Evolutionary conservation across 805 yeast genomes (phyloP).

Genomic region (Ogataea pignaliae): DNA sequence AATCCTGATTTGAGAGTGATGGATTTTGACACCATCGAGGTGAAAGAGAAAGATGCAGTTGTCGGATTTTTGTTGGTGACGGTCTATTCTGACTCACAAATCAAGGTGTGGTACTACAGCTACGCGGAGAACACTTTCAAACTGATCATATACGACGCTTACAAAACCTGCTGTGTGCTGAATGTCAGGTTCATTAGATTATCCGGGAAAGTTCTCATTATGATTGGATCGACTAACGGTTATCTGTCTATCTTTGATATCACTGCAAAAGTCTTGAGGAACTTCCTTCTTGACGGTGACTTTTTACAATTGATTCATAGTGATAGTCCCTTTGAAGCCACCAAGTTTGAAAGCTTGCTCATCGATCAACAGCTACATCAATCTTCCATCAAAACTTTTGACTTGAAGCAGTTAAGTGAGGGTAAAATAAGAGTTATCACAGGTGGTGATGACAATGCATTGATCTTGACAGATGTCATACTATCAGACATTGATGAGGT

Average conservation of each 20-base stretch:
- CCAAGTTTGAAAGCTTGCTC: slow-evolving; percentile 21
- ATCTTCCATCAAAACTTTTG: slow-evolving; percentile 74
- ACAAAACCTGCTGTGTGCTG: slow-evolving; percentile 74
- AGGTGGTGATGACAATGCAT: slow-evolving; percentile 93
- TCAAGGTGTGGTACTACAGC: slow-evolving; percentile 60
- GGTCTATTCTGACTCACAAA: slow-evolving; percentile 81
- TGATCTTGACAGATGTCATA: slow-evolving; percentile 36
- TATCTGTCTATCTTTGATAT: slow-evolving; percentile 59
- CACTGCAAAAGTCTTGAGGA: slow-evolving; percentile 16
- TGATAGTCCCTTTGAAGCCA: not conserved
- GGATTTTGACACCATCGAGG: slow-evolving; percentile 63
- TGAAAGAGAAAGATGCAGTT: slow-evolving; percentile 16
- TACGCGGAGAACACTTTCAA: slow-evolving; percentile 34
- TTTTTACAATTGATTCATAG: not conserved
- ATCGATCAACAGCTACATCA: slow-evolving; percentile 64
- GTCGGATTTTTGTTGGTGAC: slow-evolving; percentile 54
- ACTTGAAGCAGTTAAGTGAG: slow-evolving; percentile 12
- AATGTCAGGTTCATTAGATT: slow-evolving; percentile 45
- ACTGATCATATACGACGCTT: slow-evolving; percentile 43
- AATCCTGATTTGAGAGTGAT: slow-evolving; percentile 85
- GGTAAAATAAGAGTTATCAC: slow-evolving; percentile 41
- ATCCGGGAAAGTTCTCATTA: slow-evolving; percentile 30
- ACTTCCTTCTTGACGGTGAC: slow-evolving; percentile 7
- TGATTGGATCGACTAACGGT: slow-evolving; percentile 83
- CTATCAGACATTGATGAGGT: slow-evolving; percentile 19